Evolutionary conservation across 2,329 filamentous ascomycete species (phyloP), one percentile per base, ranked within the genome.

Genomic region (Aquanectria penicillioides): DNA sequence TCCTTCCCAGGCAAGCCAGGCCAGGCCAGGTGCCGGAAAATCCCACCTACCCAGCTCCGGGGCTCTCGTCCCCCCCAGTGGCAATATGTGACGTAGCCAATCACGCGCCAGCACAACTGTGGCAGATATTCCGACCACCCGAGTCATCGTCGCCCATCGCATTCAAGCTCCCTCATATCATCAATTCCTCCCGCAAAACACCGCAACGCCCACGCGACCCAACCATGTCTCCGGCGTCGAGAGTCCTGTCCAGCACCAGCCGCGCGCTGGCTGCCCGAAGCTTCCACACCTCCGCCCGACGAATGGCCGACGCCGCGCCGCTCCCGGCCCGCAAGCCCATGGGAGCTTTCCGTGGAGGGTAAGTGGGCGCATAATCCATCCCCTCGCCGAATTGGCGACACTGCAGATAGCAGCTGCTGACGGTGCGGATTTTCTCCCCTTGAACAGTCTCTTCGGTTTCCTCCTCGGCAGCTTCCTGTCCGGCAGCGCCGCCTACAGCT

Each of bases 401-500:
- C 23, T n/a, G 25, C 5, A 23, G 13, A 50, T 23, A 18, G 40
- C 22, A 11, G 17, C 12, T 33, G 51, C 59, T 62, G 25, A 67
- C 56, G 13, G n/a, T n/a, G n/a, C n/a, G n/a, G n/a, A n/a, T n/a
- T n/a, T n/a, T n/a, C n/a, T n/a, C n/a, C n/a, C 12, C 12, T 46
- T 17, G 7, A 60, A 56, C 69, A 97, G 94, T 57, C 81, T 97
- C 59, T 93, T 97, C 71, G 94, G 94, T 49, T 98, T 98, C 82
- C 88, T 98, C 47, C 83, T 95, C 64, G 94, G 94, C 66, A 89
- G 91, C 62, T 89, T 91, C 41, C 81, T 93, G 49, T 89, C 94
- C 38, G 93, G 93, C 70, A 86, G 85, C 49, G 89, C 87, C 57
- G 90, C 96, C 69, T 98, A 97, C 81, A 93, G 92, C 76, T 98